Evolutionary conservation across 2,329 filamentous ascomycete species (phyloP).

Genomic region (Talaromyces sp.): DNA sequence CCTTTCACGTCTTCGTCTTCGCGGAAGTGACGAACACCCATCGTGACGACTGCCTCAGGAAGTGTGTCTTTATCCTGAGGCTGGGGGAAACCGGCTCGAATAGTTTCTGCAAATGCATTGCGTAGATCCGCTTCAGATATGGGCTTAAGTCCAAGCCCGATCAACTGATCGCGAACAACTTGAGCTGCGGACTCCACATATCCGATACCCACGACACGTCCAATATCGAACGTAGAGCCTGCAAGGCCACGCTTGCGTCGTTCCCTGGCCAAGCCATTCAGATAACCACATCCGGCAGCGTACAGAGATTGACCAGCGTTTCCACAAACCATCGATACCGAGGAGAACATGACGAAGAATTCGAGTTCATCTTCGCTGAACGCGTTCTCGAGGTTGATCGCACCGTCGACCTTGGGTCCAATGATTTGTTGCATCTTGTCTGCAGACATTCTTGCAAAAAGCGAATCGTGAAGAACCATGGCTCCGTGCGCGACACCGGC

Average conservation of each 20-base stretch:
- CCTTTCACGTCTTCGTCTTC: not conserved
- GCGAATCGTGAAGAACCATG: slow-evolving; percentile 41
- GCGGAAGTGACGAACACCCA: slow-evolving; percentile 15
- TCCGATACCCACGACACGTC: slow-evolving; percentile 29
- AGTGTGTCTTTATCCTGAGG: slow-evolving; percentile 11
- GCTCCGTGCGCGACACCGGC: slow-evolving; percentile 45
- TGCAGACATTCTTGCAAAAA: slow-evolving; percentile 31
- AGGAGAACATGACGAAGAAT: slow-evolving; percentile 9
- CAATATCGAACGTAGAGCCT: slow-evolving; percentile 27
- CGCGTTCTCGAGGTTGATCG: slow-evolving; percentile 27
- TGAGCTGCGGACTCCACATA: slow-evolving; percentile 19
- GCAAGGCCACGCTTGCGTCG: slow-evolving; percentile 18
- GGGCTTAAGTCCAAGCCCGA: not conserved
- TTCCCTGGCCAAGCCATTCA: slow-evolving; percentile 19
- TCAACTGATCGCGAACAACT: not conserved
- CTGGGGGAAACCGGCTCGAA: slow-evolving; percentile 41
- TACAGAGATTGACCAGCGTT: slow-evolving; percentile 2
- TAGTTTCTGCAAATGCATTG: slow-evolving; percentile 52
- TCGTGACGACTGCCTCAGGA: slow-evolving; percentile 1
- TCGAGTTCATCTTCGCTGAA: slow-evolving; percentile 18
- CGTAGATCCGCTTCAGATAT: slow-evolving; percentile 52
- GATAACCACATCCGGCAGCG: slow-evolving; percentile 20
- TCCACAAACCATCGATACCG: not conserved
- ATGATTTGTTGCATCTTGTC: slow-evolving; percentile 25
- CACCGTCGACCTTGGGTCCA: not conserved